Conservation (phyloP, 208 protist genomes). For the Trypanosoma grayi region DNA sequence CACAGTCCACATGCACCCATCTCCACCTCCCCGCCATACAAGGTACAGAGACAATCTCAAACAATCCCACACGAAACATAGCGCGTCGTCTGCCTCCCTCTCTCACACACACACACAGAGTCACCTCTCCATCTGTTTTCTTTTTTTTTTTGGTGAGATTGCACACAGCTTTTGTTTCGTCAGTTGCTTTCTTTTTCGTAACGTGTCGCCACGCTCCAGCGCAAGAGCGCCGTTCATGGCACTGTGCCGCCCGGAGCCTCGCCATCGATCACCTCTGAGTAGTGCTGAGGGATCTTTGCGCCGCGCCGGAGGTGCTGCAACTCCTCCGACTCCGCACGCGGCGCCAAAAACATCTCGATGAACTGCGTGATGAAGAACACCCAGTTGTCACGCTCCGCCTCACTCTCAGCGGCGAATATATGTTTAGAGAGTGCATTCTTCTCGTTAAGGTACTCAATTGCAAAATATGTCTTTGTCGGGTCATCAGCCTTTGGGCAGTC, state of each 20-base stretch:
- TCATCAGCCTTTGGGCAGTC: constrained; percentile 49
- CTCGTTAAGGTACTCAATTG: constrained; percentile 48
- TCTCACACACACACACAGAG: no score
- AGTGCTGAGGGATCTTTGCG: constrained; percentile 34
- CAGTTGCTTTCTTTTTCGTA: no score
- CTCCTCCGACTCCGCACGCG: constrained; percentile 50
- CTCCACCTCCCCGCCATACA: no score
- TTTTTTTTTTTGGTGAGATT: no score
- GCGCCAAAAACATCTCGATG: constrained; percentile 59
- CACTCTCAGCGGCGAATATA: constrained; percentile 36
- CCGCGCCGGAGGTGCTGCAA: constrained; percentile 36
- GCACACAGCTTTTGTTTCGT: no score
- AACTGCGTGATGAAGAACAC: constrained; percentile 65
- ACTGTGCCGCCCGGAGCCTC: constrained; percentile 55
- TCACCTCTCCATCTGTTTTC: no score
- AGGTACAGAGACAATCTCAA: no score
- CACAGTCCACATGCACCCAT: no score
- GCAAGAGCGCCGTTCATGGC: background rate
- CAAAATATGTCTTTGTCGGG: constrained; percentile 43
- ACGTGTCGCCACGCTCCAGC: background rate
- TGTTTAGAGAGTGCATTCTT: constrained; percentile 27
- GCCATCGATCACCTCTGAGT: constrained; percentile 53
- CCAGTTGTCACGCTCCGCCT: constrained; percentile 51
- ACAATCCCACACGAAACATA: no score
- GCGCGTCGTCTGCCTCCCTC: no score